Conservation (phyloP, 257 asterid species). For the Petunia axillaris region DNA sequence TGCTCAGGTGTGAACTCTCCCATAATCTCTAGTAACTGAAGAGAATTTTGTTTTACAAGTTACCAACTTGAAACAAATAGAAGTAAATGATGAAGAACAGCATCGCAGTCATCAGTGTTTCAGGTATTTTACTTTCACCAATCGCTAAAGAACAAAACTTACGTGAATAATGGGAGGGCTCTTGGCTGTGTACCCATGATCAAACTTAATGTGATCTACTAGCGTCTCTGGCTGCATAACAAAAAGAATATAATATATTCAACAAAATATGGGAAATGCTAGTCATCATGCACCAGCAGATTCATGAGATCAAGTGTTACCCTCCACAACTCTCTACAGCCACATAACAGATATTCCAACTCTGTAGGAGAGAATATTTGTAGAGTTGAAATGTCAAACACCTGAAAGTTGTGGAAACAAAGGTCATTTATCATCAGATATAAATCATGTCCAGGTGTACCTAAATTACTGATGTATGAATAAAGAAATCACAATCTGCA, state of each 20-base stretch:
- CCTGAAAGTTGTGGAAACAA: constrained; percentile 48
- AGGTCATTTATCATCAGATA: constrained; percentile 4
- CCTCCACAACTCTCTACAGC: constrained; percentile 97
- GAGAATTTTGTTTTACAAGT: constrained; percentile 20
- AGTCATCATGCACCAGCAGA: background rate
- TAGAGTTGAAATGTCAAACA: constrained; percentile 74
- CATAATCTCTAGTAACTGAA: constrained; percentile 91
- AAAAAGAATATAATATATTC: constrained; percentile 20
- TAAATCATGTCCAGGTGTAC: background rate
- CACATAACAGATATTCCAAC: constrained; percentile 91
- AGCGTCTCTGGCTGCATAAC: constrained; percentile 77
- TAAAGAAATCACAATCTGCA: constrained; percentile 1
- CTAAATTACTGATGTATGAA: background rate
- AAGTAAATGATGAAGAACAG: background rate
- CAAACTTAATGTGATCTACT: constrained; percentile 90
- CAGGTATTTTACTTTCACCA: background rate
- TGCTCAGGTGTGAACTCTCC: constrained; percentile 90
- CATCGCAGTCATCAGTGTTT: constrained; percentile 10
- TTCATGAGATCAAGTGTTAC: constrained; percentile 40
- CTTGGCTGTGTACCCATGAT: constrained; percentile 95
- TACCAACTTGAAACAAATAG: background rate
- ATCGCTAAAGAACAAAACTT: constrained; percentile 35
- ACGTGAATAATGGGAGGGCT: constrained; percentile 84
- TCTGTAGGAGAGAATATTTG: constrained; percentile 92
- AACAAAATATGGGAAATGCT: background rate